phyloP scores from a whole-genome alignment of 495 filamentous ascomycete genomes.

The Penicillium dipodomyicola region DNA sequence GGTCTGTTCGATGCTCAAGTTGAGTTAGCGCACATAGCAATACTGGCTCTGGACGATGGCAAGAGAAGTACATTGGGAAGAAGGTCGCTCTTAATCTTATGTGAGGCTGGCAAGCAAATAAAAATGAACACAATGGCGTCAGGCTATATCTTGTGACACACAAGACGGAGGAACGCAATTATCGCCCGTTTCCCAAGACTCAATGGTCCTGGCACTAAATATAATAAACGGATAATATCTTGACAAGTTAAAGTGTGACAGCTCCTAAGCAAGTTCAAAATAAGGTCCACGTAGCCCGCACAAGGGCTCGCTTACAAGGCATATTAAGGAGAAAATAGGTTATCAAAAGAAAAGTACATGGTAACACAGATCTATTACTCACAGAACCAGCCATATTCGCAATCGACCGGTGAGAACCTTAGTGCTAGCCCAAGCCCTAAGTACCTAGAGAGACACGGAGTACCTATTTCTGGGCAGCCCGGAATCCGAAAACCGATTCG shows the following conservation, averaged over 20 bases:
- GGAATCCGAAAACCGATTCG: conserved; percentile 2
- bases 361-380: conserved; percentile 1
- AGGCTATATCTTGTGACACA: background rate
- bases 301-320: background rate
- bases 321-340: background rate
- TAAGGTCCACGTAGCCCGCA: background rate
- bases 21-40: background rate
- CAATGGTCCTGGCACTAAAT: background rate
- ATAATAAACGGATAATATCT: background rate
- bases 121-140: background rate
- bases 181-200: background rate
- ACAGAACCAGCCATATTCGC: background rate
- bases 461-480: background rate
- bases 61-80: background rate
- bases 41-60: background rate
- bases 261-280: background rate
- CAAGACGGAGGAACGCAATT: background rate
- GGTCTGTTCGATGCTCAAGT: background rate
- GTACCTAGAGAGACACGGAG: no score
- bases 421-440: conserved; percentile 7
- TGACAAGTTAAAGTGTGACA: background rate
- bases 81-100: background rate
- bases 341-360: background rate
- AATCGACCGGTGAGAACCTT: conserved; percentile 11
- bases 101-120: background rate